These are phyloP conservation scores for Erysimum cheiranthoides DNA, from an alignment of 345 rosid genomes.

Conservation along the genomic window DNA sequence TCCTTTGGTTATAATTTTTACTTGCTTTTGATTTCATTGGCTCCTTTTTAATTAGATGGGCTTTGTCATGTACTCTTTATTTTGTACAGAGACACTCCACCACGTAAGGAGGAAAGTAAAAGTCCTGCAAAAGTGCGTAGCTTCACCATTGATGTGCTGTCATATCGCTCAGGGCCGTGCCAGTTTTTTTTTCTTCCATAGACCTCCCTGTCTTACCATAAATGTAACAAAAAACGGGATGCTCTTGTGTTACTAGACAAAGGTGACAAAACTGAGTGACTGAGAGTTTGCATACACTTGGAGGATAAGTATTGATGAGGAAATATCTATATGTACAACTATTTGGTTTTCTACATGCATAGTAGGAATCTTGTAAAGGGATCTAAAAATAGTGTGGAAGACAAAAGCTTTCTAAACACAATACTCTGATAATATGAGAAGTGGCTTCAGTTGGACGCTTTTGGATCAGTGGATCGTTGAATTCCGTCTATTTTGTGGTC, in stretches of 20 bases:
- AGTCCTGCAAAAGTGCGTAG: conserved; percentile 54
- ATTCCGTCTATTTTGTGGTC: background rate
- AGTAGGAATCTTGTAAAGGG: background rate
- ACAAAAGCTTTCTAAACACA: background rate
- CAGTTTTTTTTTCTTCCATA: conserved; percentile 63
- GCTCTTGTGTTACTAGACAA: background rate
- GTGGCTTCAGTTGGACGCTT: background rate
- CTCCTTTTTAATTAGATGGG: background rate
- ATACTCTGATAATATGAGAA: background rate
- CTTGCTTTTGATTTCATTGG: background rate
- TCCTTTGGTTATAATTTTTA: background rate
- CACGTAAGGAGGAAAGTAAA: conserved; percentile 57
- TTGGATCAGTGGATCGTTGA: background rate
- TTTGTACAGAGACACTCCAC: conserved; percentile 60
- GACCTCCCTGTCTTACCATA: conserved; percentile 60
- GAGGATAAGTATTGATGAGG: background rate
- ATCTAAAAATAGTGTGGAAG: background rate
- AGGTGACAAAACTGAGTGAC: too few relatives aligned
- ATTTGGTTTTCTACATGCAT: background rate
- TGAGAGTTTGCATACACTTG: background rate
- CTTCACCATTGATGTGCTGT: conserved; percentile 60
- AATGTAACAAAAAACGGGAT: background rate
- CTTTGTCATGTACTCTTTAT: conserved; percentile 10
- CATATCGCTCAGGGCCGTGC: conserved; percentile 65
- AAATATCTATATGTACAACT: background rate